A percentile compares a stretch with the other conserved stretches of the same genome.
phyloP scores from a whole-genome alignment of 1,139 yeast species.

The Debaryomycetaceae sp. region DNA sequence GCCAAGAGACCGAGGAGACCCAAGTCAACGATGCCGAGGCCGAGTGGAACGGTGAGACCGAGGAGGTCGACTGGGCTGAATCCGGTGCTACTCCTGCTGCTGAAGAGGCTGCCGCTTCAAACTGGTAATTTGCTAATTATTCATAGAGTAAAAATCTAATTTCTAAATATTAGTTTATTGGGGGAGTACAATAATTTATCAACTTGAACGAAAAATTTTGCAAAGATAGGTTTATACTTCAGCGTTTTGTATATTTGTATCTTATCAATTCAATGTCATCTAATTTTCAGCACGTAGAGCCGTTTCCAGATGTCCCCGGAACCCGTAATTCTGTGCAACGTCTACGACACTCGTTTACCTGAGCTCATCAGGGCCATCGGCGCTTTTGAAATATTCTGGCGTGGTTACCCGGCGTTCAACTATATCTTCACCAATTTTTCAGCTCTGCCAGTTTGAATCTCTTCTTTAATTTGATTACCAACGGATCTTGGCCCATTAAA shows the following conservation, averaged over 20 bases:
- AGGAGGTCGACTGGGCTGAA: slow-evolving; percentile 62
- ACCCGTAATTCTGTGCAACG: too few species aligned
- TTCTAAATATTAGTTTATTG: slow-evolving; percentile 5
- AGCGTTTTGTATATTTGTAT: slow-evolving; percentile 17
- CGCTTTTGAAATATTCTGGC: not conserved
- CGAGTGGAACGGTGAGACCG: slow-evolving; percentile 56
- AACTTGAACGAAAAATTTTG: slow-evolving; percentile 8
- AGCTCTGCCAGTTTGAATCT: not conserved
- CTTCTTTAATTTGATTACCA: slow-evolving; percentile 41
- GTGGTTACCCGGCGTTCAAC: slow-evolving; percentile 8
- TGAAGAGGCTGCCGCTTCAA: slow-evolving; percentile 73
- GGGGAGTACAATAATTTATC: slow-evolving; percentile 7
- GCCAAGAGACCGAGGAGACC: slow-evolving; percentile 49
- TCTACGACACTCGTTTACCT: too few species aligned
- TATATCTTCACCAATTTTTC: slow-evolving; percentile 1
- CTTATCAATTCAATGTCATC: slow-evolving; percentile 20
- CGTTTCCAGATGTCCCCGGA: too few species aligned
- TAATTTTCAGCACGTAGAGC: slow-evolving; percentile 1
- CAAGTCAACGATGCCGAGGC: slow-evolving; percentile 49
- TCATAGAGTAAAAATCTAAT: slow-evolving; percentile 5
- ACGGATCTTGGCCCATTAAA: slow-evolving; percentile 24
- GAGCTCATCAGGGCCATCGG: too few species aligned
- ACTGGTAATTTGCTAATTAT: slow-evolving; percentile 36
- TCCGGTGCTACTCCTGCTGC: slow-evolving; percentile 67
- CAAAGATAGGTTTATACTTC: slow-evolving; percentile 3